Conservation (phyloP, 73 alveolate genomes). For the Paramecium primaurelia region DNA sequence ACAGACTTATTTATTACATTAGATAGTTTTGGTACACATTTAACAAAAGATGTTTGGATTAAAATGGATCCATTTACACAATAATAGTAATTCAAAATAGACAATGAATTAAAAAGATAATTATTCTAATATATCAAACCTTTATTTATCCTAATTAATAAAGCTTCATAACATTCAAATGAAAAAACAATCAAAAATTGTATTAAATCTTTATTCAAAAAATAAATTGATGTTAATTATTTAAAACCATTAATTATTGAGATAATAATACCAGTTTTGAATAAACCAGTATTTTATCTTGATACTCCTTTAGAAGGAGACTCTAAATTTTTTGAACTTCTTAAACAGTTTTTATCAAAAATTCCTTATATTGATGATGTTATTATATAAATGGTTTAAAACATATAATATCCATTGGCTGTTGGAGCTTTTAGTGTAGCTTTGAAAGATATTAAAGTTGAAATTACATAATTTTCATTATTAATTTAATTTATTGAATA, state of each 20-base stretch:
- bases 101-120: not conserved
- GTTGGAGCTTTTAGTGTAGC: constrained; percentile 17
- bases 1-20: not conserved
- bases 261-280: not conserved
- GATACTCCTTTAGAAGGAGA: constrained; percentile 46
- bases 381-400: not conserved
- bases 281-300: constrained; percentile 21
- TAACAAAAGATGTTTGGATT: constrained; percentile 44
- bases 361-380: constrained; percentile 26
- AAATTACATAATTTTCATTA: not conserved
- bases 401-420: not conserved
- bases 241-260: not conserved
- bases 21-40: constrained; percentile 44
- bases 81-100: not conserved
- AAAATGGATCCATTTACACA: constrained; percentile 14
- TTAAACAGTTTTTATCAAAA: not conserved
- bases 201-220: constrained; percentile 8
- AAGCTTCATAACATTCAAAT: not conserved
- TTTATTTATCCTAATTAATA: not conserved
- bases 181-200: constrained; percentile 44
- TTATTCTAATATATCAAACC: not conserved
- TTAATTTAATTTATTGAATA: not conserved
- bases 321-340: constrained; percentile 6
- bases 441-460: not conserved
- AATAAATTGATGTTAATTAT: not conserved